phyloP scores from a whole-genome alignment of 345 rosid genomes.

The Eucalyptus cloeziana region DNA sequence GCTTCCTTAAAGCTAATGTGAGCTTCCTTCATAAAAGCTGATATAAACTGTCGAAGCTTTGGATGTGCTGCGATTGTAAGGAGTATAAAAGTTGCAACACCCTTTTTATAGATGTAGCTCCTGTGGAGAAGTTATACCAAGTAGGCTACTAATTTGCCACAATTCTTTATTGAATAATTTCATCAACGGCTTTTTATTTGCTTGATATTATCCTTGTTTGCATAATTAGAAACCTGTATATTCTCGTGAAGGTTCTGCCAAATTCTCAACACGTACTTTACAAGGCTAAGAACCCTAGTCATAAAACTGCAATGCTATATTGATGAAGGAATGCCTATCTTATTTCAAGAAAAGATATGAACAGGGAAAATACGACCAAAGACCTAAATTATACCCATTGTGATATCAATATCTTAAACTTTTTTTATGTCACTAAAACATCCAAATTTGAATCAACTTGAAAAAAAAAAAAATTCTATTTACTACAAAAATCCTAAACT shows the following conservation, averaged over 20 bases:
- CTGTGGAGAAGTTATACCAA: neutral
- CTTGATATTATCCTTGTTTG: too few relatives aligned
- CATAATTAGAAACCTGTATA: neutral
- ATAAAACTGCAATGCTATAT: neutral
- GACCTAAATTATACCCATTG: accelerated
- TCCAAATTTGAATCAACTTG: too few relatives aligned
- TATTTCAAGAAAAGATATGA: neutral
- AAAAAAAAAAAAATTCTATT: too few relatives aligned
- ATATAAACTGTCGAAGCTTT: neutral
- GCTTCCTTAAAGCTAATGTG: neutral
- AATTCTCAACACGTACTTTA: neutral
- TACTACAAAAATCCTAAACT: too few relatives aligned
- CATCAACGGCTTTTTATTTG: neutral
- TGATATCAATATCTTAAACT: too few relatives aligned
- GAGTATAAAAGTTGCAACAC: neutral
- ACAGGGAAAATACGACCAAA: too few relatives aligned
- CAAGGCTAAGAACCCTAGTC: neutral
- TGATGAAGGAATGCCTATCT: neutral
- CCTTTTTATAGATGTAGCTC: neutral
- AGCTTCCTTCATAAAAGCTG: neutral
- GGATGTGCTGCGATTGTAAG: neutral
- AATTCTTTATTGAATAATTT: too few relatives aligned
- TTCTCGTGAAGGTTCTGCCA: neutral
- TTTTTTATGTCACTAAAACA: too few relatives aligned
- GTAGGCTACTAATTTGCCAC: neutral